Evolutionary conservation across 1,284 basidiomycete species (phyloP), one percentile per base, ranked within the genome.

Genomic region (Ganoderma lucidum): DNA sequence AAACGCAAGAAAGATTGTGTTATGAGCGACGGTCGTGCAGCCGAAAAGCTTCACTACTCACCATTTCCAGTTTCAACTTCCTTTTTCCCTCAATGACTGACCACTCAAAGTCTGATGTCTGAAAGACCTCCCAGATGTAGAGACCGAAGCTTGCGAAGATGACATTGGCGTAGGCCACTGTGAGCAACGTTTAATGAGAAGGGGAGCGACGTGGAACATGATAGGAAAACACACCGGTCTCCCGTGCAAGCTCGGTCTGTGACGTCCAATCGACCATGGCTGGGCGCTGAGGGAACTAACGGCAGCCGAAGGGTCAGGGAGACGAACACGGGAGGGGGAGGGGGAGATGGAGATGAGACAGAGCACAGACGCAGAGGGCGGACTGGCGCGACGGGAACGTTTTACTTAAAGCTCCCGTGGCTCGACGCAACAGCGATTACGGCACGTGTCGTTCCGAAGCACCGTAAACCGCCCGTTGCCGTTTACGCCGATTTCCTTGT

Each of bases 61-160:
- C 90, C 78, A 91, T 80, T 71, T 89, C 88, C 88, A 89, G 91
- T 44, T 85, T 84, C 70, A 91, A 87, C 75, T 81, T 86, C 62
- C 90, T 85, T 67, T 83, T 83, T 35, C 85, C 75, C 35, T 82
- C 85, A 56, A 92, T 71, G 51, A 93, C 75, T 35, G 90, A 90
- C 85, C 86, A 86, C 75, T 93, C 91, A 73, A 93, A 92, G 68
- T 83, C 83, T 65, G 80, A 85, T 5, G 91, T 91, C 73, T 84
- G 80, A 71, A 88, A 83, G 48, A 93, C 71, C 77, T 93, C 91
- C 91, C 91, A 93, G 30, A 88, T 68, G 72, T 90, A 90, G 44
- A 91, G 75, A 41, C 91, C 91, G 71, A 88, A 88, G 66, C 90
- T 83, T 32, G 83, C 80, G 74, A 89, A 89, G 39, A 91, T 83